Conservation (phyloP, 2,329 filamentous ascomycete species). For the Diplocarpon rosae region DNA sequence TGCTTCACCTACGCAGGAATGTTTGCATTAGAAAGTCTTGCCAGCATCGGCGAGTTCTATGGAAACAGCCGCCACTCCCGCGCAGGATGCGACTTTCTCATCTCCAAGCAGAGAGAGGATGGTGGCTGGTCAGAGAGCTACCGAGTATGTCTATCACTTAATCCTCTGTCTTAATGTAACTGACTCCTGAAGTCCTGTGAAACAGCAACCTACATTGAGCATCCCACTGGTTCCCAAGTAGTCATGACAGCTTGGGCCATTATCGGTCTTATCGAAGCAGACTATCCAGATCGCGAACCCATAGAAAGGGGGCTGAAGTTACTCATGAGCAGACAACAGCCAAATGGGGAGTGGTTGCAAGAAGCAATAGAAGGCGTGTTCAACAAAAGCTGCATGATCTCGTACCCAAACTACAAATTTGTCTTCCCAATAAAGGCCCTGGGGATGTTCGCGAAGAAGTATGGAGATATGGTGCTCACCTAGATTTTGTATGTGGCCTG, state of each 20-base stretch:
- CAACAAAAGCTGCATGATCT: constrained; percentile 99
- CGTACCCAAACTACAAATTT: constrained; percentile 98
- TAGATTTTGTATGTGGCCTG: constrained; percentile 2
- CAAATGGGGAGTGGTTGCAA: constrained; percentile 88
- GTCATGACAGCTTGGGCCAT: constrained; percentile 91
- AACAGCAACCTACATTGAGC: constrained; percentile 62
- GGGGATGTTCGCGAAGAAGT: constrained; percentile 52
- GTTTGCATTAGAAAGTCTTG: constrained; percentile 86
- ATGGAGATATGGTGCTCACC: constrained; percentile 20
- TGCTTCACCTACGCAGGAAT: constrained; percentile 96
- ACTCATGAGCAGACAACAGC: constrained; percentile 74
- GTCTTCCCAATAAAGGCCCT: constrained; percentile 89
- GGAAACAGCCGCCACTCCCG: constrained; percentile 58
- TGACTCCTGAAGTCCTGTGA: constrained; percentile 54
- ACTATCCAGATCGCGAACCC: constrained; percentile 63
- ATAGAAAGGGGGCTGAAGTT: constrained; percentile 66
- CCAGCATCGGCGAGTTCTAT: constrained; percentile 72
- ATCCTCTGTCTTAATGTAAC: background rate
- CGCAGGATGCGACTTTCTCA: constrained; percentile 73
- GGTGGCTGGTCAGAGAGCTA: constrained; percentile 98
- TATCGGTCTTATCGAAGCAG: constrained; percentile 71
- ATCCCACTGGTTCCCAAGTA: constrained; percentile 67
- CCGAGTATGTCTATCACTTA: constrained; percentile 35
- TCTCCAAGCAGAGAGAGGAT: constrained; percentile 75
- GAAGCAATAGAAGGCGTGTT: constrained; percentile 97